Evolutionary conservation across 75 land plant genomes (phyloP), one percentile per base, ranked within the genome.

Genomic region (Pinus albicaulis): DNA sequence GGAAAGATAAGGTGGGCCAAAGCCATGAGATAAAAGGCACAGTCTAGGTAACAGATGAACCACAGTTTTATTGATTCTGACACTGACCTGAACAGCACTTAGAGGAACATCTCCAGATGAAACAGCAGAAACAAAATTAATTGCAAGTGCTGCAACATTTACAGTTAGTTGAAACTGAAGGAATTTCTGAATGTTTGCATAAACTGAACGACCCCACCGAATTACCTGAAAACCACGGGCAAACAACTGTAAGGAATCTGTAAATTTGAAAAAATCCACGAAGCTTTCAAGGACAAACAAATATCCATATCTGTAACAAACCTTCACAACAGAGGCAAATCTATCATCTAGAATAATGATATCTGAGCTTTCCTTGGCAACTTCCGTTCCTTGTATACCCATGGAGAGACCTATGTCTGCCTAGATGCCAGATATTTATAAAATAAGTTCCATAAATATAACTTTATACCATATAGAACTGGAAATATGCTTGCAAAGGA

Each of bases 371-470:
- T 96, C 99, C 85, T 96, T 96, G 16, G 99, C 99, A 78, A 96
- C 99, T 82, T 96, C 99, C 52, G 98, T 96, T 59, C 99, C 99
- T 78, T 91, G 93, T 62, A 96, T 96, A 44, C 99, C 99, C 99
- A 94, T 97, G 11, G 99, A 76, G 62, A 97, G 93, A 55, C 99
- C 99, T 59, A 97, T 97, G 60, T 97, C 94, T 76, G 98, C 99
- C 98, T 94, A 72, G 44, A 88, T 25, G 55, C 28, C 74, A 78
- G 11, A 44, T 69, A 53, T 56, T 19, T 36, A 20, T 88, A 55
- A 76, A 36, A 75, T n/a, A 22, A 19, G 97, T 97, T 78, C 53
- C 53, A 48, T 48, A 11, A 20, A 97, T 93, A 38, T 25, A 23
- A 26, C 34, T 72, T 24, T 20, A 72, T n/a, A n/a, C n/a, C n/a